Conservation (phyloP, 306 rosid genomes). For the Luffa acutangula region DNA sequence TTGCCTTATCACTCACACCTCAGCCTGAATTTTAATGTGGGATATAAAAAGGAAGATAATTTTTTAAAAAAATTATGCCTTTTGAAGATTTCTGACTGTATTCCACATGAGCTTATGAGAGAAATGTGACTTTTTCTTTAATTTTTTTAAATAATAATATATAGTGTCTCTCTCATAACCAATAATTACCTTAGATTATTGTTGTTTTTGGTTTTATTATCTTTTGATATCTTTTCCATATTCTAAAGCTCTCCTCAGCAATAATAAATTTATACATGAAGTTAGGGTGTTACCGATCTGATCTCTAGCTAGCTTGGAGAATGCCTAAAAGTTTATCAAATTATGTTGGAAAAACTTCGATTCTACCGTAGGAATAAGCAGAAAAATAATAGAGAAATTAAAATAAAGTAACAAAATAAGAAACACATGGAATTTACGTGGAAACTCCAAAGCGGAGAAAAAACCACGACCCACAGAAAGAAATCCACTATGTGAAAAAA, state of each 20-base stretch:
- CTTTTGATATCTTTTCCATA: neutral
- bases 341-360: too few species aligned
- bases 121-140: neutral
- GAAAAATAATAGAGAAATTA: too few species aligned
- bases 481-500: too few species aligned
- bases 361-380: too few species aligned
- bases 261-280: neutral
- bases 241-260: neutral
- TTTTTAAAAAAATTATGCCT: neutral
- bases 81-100: neutral
- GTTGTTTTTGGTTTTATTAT: neutral
- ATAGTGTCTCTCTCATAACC: neutral
- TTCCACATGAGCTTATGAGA: neutral
- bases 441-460: too few species aligned
- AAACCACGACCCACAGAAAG: too few species aligned
- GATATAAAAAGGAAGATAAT: neutral
- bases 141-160: neutral
- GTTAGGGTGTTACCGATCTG: neutral
- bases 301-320: neutral
- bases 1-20: constrained; percentile 1
- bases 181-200: neutral
- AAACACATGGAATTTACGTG: too few species aligned
- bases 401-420: too few species aligned
- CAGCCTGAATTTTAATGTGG: neutral
- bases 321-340: neutral